Percentiles rank a stretch among this genome's conserved stretches.
Evolutionary conservation across 768 basidiomycete genomes (phyloP).

Genomic region (Russula emetica): DNA sequence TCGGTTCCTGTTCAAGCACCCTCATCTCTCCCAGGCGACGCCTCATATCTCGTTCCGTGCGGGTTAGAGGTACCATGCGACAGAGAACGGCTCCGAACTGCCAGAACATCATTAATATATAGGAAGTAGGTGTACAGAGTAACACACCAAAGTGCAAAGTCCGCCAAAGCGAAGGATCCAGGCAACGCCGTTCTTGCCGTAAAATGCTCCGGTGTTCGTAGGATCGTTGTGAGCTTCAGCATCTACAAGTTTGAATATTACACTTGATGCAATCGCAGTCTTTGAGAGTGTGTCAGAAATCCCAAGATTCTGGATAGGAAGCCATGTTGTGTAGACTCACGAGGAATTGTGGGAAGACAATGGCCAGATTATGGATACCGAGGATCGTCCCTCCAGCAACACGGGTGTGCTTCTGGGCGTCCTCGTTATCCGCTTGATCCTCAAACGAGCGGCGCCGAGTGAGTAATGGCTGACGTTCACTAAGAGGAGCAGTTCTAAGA

Average conservation of each 20-base stretch:
- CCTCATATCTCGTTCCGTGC: conserved; percentile 87
- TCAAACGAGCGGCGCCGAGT: conserved; percentile 56
- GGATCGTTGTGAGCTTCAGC: conserved; percentile 44
- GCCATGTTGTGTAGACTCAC: conserved; percentile 44
- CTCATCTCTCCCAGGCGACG: conserved; percentile 76
- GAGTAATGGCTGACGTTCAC: conserved; percentile 57
- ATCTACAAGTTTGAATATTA: conserved; percentile 82
- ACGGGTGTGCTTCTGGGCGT: conserved; percentile 38
- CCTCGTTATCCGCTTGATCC: conserved; percentile 40
- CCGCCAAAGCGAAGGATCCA: conserved; percentile 95
- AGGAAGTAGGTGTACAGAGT: neutral
- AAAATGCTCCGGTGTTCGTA: conserved; percentile 52
- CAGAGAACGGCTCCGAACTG: conserved; percentile 70
- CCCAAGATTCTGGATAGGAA: neutral
- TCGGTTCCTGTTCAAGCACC: conserved; percentile 59
- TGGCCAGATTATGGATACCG: conserved; percentile 92
- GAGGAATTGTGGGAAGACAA: conserved; percentile 91
- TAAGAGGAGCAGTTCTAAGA: conserved; percentile 34
- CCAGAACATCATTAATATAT: conserved; percentile 1
- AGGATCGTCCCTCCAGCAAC: conserved; percentile 87
- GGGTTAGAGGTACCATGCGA: conserved; percentile 81
- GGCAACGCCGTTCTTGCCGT: conserved; percentile 84
- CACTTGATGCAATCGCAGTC: conserved; percentile 82
- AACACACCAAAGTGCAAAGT: conserved; percentile 62
- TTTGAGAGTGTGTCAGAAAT: conserved; percentile 32